Evolutionary conservation across 345 rosid species (phyloP), one percentile per base, ranked within the genome.

Genomic region (Euphorbia peplus): DNA sequence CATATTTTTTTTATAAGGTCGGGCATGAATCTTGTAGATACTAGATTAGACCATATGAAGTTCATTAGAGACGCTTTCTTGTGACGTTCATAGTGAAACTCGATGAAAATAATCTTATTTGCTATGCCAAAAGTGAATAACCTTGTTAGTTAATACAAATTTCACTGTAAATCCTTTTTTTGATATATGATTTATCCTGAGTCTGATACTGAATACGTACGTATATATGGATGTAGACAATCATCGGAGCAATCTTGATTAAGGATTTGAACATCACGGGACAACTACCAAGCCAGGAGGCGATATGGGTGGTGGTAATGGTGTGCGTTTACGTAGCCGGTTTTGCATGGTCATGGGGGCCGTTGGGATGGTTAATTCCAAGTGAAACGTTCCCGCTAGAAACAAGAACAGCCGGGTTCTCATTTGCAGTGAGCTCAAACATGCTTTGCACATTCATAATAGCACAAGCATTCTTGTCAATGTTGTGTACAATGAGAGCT

Each of bases 281-380:
- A 16, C 11, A 82, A 28, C 76, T 89, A 0, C 70, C 73, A 8
- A 76, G 18, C 42, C 2, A 24, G 8, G 70, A 80, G 48, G 97
- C 92, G 1, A 11, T 82, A 0, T 85, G 83, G 4, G 91, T 84
- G 82, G 30, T 71, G 8, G 66, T 66, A 7, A 51, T 87, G 39
- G 88, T 91, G 41, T 85, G 93, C 41, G 16, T 80, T 15, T 91
- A 70, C 61, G 92, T 91, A 50, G 74, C 79, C 76, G 76, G 80
- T 5, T 91, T 88, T 21, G 91, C 95, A 0, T 91, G 97, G 97
- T 91, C 95, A 18, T 91, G 95, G 91, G 95, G 95, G 41, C 95
- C 93, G 6, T 76, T 90, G 2, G 92, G 93, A 10, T 91, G 97
- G 93, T 56, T 91, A 54, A 89, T 84, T 25, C 92, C 92, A 0